A percentile compares a stretch with the other conserved stretches of the same genome.
Conservation (phyloP, 2,329 filamentous ascomycete genomes). For the Dryadomyces quercivorus region DNA sequence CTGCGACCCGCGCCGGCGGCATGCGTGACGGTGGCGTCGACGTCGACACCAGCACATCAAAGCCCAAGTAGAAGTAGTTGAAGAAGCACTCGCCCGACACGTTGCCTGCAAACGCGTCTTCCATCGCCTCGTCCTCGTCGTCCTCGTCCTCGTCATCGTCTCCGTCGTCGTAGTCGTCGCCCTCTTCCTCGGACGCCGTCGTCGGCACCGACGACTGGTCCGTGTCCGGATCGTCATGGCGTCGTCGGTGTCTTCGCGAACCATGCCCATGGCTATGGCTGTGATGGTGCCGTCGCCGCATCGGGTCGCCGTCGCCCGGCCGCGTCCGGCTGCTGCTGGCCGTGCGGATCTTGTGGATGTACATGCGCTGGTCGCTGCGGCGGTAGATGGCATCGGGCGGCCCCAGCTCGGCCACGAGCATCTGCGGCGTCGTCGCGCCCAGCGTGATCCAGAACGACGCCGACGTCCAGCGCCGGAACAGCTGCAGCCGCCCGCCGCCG, state of each 20-base stretch:
- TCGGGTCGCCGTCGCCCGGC: slow-evolving; percentile 24
- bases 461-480: slow-evolving; percentile 56
- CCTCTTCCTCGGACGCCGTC: slow-evolving; percentile 58
- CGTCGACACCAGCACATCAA: slow-evolving; percentile 83
- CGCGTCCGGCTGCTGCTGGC: slow-evolving; percentile 37
- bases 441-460: slow-evolving; percentile 54
- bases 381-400: slow-evolving; percentile 90
- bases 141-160: slow-evolving; percentile 59
- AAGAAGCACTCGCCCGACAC: slow-evolving; percentile 73
- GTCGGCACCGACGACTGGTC: slow-evolving; percentile 65
- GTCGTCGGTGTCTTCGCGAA: slow-evolving; percentile 15
- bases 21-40: slow-evolving; percentile 52
- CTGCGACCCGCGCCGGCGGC: slow-evolving; percentile 36
- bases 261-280: slow-evolving; percentile 28
- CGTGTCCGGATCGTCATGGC: slow-evolving; percentile 48
- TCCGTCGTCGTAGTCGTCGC: slow-evolving; percentile 50
- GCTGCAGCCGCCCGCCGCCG: slow-evolving; percentile 65
- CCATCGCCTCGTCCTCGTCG: slow-evolving; percentile 42
- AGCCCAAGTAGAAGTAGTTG: slow-evolving; percentile 94
- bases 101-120: slow-evolving; percentile 39
- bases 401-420: slow-evolving; percentile 79
- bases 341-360: slow-evolving; percentile 60
- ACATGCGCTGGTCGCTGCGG: slow-evolving; percentile 79
- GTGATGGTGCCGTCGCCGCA: slow-evolving; percentile 9
- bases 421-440: slow-evolving; percentile 82